Evolutionary conservation across 228 moss, liverwort and hornwort species (phyloP), one percentile per base, ranked within the genome.

Genomic region (Sphagnum fallax): DNA sequence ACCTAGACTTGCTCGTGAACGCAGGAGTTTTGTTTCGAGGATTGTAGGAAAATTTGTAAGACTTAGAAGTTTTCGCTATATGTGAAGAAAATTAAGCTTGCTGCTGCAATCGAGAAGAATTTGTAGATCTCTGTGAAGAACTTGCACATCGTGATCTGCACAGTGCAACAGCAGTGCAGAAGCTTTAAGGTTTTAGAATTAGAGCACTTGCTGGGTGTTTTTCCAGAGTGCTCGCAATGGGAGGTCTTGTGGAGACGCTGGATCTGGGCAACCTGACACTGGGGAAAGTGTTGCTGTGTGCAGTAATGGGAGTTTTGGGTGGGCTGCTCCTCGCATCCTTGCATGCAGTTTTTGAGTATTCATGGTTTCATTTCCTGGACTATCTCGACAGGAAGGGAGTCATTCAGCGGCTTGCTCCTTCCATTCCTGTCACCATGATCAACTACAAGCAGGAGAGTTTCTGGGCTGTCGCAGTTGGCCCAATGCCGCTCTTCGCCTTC

Each of bases 331-430:
- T 77, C 4, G 83, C 74, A 13, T 61, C 68, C 12, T 73, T 70
- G 66, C 87, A 83, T 61, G 80, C 78, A 8, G 32, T 70, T 5
- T 67, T 77, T 18, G 83, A 83, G 67, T 72, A 80, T 75, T 63
- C 78, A 2, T 81, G 82, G 82, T 80, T 64, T 11, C 62, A 83
- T 59, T 2, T 62, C n/a, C 61, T 86, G 59, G 80, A 70, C 51
- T 78, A 47, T 62, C 73, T 83, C 55, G 67, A 83, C 18, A 65
- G 78, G 48, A 69, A 73, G 53, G 80, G 80, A 0, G 16, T 11
- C 50, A 81, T 80, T 61, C 78, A 69, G 55, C 66, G 83, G 14
- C 68, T 83, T n/a, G 73, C 83, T 14, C 78, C 80, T 1, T 78
- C 80, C 16, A 78, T 80, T 50, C 61, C 66, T 5, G 80, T 87